Conservation (phyloP, 768 basidiomycete genomes). For the Serendipita indica region DNA sequence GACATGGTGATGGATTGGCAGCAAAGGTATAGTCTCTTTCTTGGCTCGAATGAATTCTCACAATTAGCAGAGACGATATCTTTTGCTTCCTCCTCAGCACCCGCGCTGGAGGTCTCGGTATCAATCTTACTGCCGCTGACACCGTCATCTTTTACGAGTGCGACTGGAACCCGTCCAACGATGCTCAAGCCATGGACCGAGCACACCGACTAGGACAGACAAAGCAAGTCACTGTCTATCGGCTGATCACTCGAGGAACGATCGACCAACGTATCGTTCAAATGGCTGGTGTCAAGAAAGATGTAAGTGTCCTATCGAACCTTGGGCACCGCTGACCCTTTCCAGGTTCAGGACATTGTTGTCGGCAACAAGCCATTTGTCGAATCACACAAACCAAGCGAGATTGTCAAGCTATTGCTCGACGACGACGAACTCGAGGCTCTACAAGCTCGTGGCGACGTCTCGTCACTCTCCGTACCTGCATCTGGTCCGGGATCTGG, state of each 20-base stretch:
- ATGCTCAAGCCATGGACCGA: slow-evolving; percentile 97
- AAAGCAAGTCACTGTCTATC: slow-evolving; percentile 92
- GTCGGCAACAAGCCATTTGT: slow-evolving; percentile 94
- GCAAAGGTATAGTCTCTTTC: slow-evolving; percentile 49
- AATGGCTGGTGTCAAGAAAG: slow-evolving; percentile 92
- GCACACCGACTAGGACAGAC: slow-evolving; percentile 95
- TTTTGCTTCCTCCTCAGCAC: slow-evolving; percentile 87
- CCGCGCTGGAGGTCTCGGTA: slow-evolving; percentile 88
- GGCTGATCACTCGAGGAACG: slow-evolving; percentile 82
- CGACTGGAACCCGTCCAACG: slow-evolving; percentile 95
- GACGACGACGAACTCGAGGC: slow-evolving; percentile 78
- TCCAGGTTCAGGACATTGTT: slow-evolving; percentile 94
- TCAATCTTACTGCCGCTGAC: slow-evolving; percentile 91
- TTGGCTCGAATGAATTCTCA: not conserved
- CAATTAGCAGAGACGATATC: slow-evolving; percentile 51
- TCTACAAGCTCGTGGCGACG: slow-evolving; percentile 9
- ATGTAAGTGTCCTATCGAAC: slow-evolving; percentile 36
- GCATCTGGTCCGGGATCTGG: slow-evolving; percentile 14
- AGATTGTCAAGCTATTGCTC: slow-evolving; percentile 87
- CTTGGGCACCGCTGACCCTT: not conserved
- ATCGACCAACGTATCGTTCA: slow-evolving; percentile 97
- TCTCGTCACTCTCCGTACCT: slow-evolving; percentile 18
- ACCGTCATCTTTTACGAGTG: slow-evolving; percentile 93
- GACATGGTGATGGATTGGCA: slow-evolving; percentile 99
- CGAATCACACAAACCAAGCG: slow-evolving; percentile 85